Conservation (phyloP, 2,329 filamentous ascomycete species). For the Trematosphaeria pertusa region DNA sequence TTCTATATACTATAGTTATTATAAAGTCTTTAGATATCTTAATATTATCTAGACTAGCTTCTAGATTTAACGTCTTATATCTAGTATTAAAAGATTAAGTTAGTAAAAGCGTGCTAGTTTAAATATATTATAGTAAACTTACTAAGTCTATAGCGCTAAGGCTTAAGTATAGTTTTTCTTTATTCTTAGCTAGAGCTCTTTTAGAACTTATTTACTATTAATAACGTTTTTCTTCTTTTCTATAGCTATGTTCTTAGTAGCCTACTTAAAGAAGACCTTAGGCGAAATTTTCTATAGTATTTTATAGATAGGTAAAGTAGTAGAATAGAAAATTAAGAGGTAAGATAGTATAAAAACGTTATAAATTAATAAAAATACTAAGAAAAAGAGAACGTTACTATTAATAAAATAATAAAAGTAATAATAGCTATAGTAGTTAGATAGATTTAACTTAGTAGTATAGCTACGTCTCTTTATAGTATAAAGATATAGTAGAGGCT, state of each 20-base stretch:
- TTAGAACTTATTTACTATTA: conserved; percentile 14
- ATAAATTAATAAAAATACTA: conserved; percentile 9
- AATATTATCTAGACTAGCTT: conserved; percentile 11
- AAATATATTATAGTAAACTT: conserved; percentile 10
- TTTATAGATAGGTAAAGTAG: conserved; percentile 8
- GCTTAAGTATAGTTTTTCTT: conserved; percentile 12
- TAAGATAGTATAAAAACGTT: conserved; percentile 8
- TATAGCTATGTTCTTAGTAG: conserved; percentile 12
- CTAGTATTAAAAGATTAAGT: conserved; percentile 13
- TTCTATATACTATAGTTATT: conserved; percentile 11
- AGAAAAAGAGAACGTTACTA: conserved; percentile 12
- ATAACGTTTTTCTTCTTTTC: conserved; percentile 12
- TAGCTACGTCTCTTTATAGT: conserved; percentile 16
- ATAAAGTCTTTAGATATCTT: conserved; percentile 11
- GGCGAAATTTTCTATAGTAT: conserved; percentile 14
- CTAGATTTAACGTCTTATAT: conserved; percentile 10
- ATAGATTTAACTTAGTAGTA: conserved; percentile 11
- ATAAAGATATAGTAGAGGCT: conserved; percentile 14
- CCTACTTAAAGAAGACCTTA: conserved; percentile 7
- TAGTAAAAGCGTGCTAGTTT: conserved; percentile 7
- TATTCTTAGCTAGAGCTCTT: conserved; percentile 11
- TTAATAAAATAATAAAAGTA: no score
- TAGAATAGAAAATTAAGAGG: conserved; percentile 6
- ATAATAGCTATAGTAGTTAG: conserved; percentile 15
- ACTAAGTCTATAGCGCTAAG: conserved; percentile 12